A percentile compares a stretch with the other conserved stretches of the same genome.
phyloP scores from a whole-genome alignment of 2,329 filamentous ascomycete genomes.

The Aspergillus chevalieri region DNA sequence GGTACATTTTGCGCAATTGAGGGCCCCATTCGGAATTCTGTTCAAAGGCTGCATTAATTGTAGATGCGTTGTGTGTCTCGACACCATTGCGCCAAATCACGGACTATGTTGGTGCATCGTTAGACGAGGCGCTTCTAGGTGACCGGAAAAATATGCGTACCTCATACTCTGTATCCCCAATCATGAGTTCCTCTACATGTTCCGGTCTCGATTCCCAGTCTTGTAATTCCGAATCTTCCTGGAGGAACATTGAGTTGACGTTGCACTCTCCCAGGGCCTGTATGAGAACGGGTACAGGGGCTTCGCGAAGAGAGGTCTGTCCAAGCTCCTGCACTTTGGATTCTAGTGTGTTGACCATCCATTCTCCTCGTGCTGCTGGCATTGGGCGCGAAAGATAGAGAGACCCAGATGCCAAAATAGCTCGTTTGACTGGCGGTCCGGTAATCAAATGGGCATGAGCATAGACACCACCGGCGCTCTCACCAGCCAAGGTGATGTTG shows the following conservation, averaged over 20 bases:
- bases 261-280: conserved; percentile 31
- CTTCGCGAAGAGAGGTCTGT: conserved; percentile 23
- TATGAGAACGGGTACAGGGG: conserved; percentile 25
- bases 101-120: conserved; percentile 24
- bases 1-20: conserved; percentile 35
- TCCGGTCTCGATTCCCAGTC: conserved; percentile 33
- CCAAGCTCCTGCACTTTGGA: conserved; percentile 21
- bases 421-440: conserved; percentile 27
- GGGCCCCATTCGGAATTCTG: conserved; percentile 20
- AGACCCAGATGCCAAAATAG: conserved; percentile 39
- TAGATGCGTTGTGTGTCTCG: conserved; percentile 25
- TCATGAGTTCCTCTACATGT: conserved; percentile 32
- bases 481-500: conserved; percentile 40
- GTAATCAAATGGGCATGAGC: conserved; percentile 38
- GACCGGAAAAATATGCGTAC: conserved; percentile 12
- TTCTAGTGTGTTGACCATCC: conserved; percentile 24
- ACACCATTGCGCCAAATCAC: conserved; percentile 43
- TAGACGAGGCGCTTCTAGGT: background rate
- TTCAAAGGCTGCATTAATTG: conserved; percentile 11
- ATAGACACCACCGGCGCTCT: conserved; percentile 44
- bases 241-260: conserved; percentile 40
- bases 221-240: conserved; percentile 31
- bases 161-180: conserved; percentile 42
- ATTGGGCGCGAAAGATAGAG: conserved; percentile 40
- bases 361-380: conserved; percentile 27